phyloP scores from a whole-genome alignment of 345 rosid species.

The Mercurialis annua region DNA sequence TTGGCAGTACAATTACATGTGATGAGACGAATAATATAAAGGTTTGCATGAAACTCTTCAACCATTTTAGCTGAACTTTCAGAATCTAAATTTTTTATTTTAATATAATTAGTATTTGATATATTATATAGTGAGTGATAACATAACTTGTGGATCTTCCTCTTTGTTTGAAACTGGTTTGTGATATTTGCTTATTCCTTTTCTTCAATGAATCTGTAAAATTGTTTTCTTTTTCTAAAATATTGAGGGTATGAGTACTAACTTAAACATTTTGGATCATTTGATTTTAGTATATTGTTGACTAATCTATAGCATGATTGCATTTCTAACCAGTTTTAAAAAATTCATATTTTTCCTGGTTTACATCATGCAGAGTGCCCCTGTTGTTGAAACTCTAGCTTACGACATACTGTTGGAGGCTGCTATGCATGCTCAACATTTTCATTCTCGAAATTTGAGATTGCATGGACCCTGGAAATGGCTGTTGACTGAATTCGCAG shows the following conservation, averaged over 20 bases:
- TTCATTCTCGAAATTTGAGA: slow-evolving; percentile 29
- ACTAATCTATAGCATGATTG: slow-evolving; percentile 1
- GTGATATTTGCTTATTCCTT: background rate
- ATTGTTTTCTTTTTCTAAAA: no score
- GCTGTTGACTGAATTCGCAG: slow-evolving; percentile 32
- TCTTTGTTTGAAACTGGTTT: background rate
- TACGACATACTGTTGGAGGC: slow-evolving; percentile 33
- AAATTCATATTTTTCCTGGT: background rate
- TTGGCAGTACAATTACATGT: slow-evolving; percentile 58
- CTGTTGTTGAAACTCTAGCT: slow-evolving; percentile 34
- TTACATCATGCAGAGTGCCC: slow-evolving; percentile 22
- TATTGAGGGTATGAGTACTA: background rate
- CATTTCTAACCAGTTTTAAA: background rate
- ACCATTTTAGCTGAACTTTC: slow-evolving; percentile 3
- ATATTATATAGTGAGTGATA: no score
- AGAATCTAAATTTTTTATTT: slow-evolving; percentile 1
- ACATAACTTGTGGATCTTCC: no score
- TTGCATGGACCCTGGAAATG: slow-evolving; percentile 33
- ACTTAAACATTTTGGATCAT: background rate
- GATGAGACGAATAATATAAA: slow-evolving; percentile 74
- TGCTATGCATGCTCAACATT: slow-evolving; percentile 32
- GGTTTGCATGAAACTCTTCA: slow-evolving; percentile 40
- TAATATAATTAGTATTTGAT: background rate
- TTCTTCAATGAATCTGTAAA: background rate
- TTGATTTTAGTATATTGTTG: background rate